Percentiles rank a stretch among this genome's conserved stretches.
Evolutionary conservation across 306 rosid genomes (phyloP).

Genomic region (Argentina anserina): DNA sequence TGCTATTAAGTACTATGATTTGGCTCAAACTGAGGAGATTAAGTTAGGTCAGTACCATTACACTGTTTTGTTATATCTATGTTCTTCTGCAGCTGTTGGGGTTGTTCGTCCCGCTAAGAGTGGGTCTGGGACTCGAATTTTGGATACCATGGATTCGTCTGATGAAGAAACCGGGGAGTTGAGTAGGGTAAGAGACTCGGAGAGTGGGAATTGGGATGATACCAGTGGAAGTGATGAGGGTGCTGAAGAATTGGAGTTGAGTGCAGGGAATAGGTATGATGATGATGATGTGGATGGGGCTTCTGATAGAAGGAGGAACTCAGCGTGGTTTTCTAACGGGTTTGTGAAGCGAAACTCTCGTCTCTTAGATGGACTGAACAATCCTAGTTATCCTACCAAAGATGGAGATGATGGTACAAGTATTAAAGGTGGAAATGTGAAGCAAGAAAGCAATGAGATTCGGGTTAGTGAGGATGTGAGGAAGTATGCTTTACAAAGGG

Average conservation of each 20-base stretch:
- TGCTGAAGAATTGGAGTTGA: constrained; percentile 13
- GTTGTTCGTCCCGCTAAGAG: constrained; percentile 82
- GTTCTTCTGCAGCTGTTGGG: constrained; percentile 90
- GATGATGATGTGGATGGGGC: constrained; percentile 13
- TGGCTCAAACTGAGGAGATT: constrained; percentile 47
- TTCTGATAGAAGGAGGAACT: constrained; percentile 25
- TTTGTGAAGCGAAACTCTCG: constrained; percentile 25
- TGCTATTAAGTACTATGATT: constrained; percentile 66
- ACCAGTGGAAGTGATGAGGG: constrained; percentile 13
- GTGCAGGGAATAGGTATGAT: constrained; percentile 9
- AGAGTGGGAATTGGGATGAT: constrained; percentile 12
- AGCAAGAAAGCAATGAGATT: constrained; percentile 33
- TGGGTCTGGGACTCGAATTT: constrained; percentile 55
- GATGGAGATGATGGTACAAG: constrained; percentile 21
- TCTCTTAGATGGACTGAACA: constrained; percentile 21
- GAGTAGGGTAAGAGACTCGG: constrained; percentile 3
- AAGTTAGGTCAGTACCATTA: constrained; percentile 66
- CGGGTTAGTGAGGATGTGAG: constrained; percentile 62
- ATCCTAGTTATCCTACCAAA: constrained; percentile 12
- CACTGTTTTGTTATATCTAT: constrained; percentile 73
- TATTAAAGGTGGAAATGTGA: constrained; percentile 21
- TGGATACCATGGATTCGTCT: constrained; percentile 33
- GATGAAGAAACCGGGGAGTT: constrained; percentile 25
- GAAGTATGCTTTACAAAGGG: constrained; percentile 63
- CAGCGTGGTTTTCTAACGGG: constrained; percentile 26